These are phyloP conservation scores for Clarireedia hainanense DNA, from an alignment of 2,329 filamentous ascomycete genomes.

Conservation along the genomic window DNA sequence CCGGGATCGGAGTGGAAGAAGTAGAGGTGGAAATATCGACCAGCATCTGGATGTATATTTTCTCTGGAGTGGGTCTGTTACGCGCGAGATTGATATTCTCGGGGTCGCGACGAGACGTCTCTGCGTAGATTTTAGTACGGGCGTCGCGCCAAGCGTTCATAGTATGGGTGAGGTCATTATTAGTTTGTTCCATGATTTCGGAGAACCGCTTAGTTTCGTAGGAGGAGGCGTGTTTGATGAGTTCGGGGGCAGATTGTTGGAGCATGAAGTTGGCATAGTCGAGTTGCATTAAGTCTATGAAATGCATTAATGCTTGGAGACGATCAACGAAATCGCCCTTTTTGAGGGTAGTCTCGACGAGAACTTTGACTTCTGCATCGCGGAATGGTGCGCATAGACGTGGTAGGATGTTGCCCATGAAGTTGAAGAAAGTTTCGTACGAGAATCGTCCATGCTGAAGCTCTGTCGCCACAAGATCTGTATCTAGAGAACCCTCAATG, in stretches of 20 bases:
- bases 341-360: constrained; percentile 54
- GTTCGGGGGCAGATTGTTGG: constrained; percentile 59
- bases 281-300: constrained; percentile 69
- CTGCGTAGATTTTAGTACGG: constrained; percentile 54
- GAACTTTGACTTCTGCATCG: constrained; percentile 65
- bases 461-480: constrained; percentile 61
- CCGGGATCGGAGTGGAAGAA: constrained; percentile 52
- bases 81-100: constrained; percentile 55
- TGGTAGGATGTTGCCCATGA: constrained; percentile 67
- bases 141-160: constrained; percentile 60
- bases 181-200: constrained; percentile 51
- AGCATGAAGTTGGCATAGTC: constrained; percentile 80
- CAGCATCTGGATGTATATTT: constrained; percentile 69
- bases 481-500: constrained; percentile 68
- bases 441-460: constrained; percentile 68
- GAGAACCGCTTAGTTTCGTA: constrained; percentile 71
- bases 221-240: constrained; percentile 61
- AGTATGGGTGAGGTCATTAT: constrained; percentile 49
- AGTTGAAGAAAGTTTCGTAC: constrained; percentile 71
- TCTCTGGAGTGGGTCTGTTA: constrained; percentile 57
- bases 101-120: constrained; percentile 61
- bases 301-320: constrained; percentile 64
- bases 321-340: constrained; percentile 64
- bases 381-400: constrained; percentile 74
- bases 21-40: constrained; percentile 68